Conservation (phyloP, 1,139 yeast species). For the Starmera stellimalicola region DNA sequence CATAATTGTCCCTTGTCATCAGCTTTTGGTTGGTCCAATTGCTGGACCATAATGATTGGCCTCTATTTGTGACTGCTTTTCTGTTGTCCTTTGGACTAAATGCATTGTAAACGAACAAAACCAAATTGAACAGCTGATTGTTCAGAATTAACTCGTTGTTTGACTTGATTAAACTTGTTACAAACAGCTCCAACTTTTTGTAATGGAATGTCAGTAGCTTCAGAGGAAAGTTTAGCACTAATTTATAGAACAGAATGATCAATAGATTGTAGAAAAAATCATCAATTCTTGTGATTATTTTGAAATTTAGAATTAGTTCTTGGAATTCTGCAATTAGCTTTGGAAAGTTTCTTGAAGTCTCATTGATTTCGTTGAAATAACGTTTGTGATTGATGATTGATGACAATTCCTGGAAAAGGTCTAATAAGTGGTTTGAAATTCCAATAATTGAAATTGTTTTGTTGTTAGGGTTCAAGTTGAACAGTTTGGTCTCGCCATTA, state of each 20-base stretch:
- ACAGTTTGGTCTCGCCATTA: conserved; percentile 2
- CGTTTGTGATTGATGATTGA: conserved; percentile 16
- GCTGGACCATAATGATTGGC: too few relatives aligned
- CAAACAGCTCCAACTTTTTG: too few relatives aligned
- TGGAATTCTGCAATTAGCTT: conserved; percentile 17
- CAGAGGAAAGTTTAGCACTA: conserved; percentile 2
- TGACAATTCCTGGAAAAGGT: conserved; percentile 9
- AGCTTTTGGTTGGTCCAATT: too few relatives aligned
- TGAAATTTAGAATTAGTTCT: conserved; percentile 6
- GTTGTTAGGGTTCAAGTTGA: conserved; percentile 1
- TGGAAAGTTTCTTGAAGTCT: conserved; percentile 17
- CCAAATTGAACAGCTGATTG: too few relatives aligned
- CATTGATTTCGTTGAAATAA: conserved; percentile 6
- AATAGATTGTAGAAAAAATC: background rate
- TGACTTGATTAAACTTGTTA: too few relatives aligned
- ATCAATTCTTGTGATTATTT: background rate
- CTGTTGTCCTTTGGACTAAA: too few relatives aligned
- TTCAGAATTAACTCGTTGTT: too few relatives aligned
- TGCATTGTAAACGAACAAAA: too few relatives aligned
- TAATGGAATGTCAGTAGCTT: conserved; percentile 1
- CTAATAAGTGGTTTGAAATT: conserved; percentile 8
- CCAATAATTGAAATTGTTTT: conserved; percentile 6
- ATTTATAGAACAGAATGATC: conserved; percentile 1
- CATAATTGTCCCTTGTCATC: too few relatives aligned
- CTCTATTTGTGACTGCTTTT: too few relatives aligned